A percentile compares a stretch with the other conserved stretches of the same genome.
Conservation (phyloP, 2,329 filamentous ascomycete genomes). For the Colletotrichum costaricense region DNA sequence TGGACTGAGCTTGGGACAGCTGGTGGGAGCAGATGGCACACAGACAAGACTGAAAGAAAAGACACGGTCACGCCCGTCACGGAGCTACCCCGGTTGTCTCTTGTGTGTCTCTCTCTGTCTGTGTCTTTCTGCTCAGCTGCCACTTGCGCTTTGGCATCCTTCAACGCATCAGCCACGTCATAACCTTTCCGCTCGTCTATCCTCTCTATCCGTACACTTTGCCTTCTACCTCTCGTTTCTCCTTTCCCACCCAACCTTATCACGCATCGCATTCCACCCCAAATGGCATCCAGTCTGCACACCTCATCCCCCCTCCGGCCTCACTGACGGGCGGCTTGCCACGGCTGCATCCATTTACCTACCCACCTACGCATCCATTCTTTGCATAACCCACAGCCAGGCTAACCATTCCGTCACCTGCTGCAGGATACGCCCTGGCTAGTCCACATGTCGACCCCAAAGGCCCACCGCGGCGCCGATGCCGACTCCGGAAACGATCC, state of each 20-base stretch:
- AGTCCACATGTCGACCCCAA: constrained; percentile 62
- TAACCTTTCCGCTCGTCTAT: neutral
- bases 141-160: constrained; percentile 24
- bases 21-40: neutral
- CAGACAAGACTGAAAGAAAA: neutral
- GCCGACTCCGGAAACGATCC: constrained; percentile 45
- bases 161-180: constrained; percentile 33
- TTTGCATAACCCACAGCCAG: neutral
- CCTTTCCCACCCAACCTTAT: neutral
- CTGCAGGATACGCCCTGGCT: constrained; percentile 61
- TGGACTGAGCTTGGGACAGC: constrained; percentile 12
- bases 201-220: neutral
- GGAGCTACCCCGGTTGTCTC: neutral
- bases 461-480: constrained; percentile 49
- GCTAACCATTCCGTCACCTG: constrained; percentile 37
- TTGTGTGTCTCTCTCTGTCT: neutral
- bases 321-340: neutral
- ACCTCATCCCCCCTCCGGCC: neutral
- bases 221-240: neutral
- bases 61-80: neutral
- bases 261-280: neutral
- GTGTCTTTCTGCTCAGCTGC: neutral
- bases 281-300: neutral
- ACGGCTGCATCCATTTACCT: neutral
- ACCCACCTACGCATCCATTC: neutral